Base-by-base conservation (phyloP, 768 basidiomycete genomes). In the Gloeophyllum trabeum region DNA sequence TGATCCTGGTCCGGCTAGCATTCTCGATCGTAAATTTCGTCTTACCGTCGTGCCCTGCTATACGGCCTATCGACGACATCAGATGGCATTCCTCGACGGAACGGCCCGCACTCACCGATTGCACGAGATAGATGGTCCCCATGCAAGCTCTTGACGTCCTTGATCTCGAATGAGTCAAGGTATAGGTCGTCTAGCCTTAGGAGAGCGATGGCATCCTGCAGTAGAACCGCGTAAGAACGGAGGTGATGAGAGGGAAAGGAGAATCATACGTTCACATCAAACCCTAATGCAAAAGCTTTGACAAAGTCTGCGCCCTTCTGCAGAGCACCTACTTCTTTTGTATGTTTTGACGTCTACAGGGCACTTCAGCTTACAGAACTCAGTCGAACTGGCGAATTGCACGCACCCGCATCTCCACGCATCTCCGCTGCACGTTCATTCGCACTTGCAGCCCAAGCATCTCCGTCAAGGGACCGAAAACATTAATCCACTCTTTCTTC, bases 21-120 rank as follows among this genome's bases (percentile, higher is more conserved):
- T 98, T 99, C 67, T 99, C 96, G 43, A 99, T 98, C 2, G 93
- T 92, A 60, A 97, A 98, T 59, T 96, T 93, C 7, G 93, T 97
- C 66, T 97, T 97, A 35, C 96, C 96, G 48, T 96, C 92, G 58
- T 99, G 92, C 4, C 96, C 96, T 7, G 96, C 96, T 57, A 99
- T 98, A 51, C 96, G 93, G 51, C 91, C 87, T 89, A 51, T 6
- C 7, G 10, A 37, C 40, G 14, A 16, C 26, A 44, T 49, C 16
- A 55, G 43, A 18, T 32, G 10, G 10, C 10, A 32, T 10, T 16
- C 10, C 10, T 5, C 13, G 30, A 2, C 16, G 20, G n/a, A 43
- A 3, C 18, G n/a, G 20, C 20, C 7, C 4, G 19, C 13, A 52
- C 66, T 32, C 47, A 79, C 91, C 96, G 47, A 99, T 97, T 6